phyloP scores from a whole-genome alignment of 331 rosid genomes.

The Rosa hybrid region DNA sequence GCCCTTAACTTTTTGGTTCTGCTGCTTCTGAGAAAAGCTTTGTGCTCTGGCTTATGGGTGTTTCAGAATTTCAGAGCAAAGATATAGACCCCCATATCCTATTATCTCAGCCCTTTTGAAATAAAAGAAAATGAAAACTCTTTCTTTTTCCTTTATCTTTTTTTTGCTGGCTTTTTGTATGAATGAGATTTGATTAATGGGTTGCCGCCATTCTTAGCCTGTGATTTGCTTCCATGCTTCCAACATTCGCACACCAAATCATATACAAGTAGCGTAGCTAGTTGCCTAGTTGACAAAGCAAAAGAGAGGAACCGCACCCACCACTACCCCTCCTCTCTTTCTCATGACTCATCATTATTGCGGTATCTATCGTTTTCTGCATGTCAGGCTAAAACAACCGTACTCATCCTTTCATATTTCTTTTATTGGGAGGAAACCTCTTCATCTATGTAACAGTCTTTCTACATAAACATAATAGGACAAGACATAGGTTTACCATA shows the following conservation, averaged over 20 bases:
- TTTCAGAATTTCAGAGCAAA: conserved; percentile 17
- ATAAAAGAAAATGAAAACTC: background rate
- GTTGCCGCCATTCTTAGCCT: conserved; percentile 79
- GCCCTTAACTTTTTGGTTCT: conserved; percentile 1
- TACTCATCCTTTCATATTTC: background rate
- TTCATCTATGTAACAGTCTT: background rate
- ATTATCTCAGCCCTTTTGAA: background rate
- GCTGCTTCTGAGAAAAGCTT: conserved; percentile 15
- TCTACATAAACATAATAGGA: background rate
- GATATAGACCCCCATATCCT: conserved; percentile 13
- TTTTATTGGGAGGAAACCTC: conserved; percentile 23
- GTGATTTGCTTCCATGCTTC: conserved; percentile 86
- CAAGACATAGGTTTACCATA: background rate
- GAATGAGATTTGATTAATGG: conserved; percentile 44
- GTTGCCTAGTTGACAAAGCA: conserved; percentile 48
- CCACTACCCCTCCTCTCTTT: conserved; percentile 24
- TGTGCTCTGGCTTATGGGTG: conserved; percentile 25
- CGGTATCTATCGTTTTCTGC: conserved; percentile 52
- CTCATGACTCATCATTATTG: conserved; percentile 27
- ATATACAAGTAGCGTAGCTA: conserved; percentile 22
- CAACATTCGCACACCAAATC: conserved; percentile 92
- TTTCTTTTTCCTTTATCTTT: background rate
- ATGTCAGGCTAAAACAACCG: conserved; percentile 30
- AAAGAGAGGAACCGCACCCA: conserved; percentile 25
- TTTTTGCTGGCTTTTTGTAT: conserved; percentile 12